Percentiles rank a stretch among this genome's conserved stretches.
Conservation (phyloP, 768 basidiomycete genomes). For the Trametes cinnabarina region DNA sequence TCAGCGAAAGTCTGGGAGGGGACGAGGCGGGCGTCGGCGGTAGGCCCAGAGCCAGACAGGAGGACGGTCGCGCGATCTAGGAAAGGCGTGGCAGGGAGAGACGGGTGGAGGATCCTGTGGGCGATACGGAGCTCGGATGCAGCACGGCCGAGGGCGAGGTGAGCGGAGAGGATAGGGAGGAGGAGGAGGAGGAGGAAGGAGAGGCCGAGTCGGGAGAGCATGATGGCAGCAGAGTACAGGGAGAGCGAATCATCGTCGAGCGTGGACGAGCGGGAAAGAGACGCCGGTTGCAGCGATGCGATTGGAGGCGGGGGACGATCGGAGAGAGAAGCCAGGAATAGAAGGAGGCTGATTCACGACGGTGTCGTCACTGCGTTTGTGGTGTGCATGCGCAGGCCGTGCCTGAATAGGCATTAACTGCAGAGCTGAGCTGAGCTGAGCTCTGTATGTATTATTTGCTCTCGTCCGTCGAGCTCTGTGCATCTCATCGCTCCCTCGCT, state of each 20-base stretch:
- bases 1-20: constrained; percentile 39
- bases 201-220: constrained; percentile 31
- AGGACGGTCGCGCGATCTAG: constrained; percentile 41
- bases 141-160: constrained; percentile 21
- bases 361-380: constrained; percentile 13
- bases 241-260: constrained; percentile 14
- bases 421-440: too few species aligned
- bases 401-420: too few species aligned
- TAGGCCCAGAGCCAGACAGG: constrained; percentile 29
- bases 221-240: neutral
- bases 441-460: too few species aligned
- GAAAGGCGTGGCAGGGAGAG: constrained; percentile 36
- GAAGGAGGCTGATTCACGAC: neutral
- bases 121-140: constrained; percentile 33
- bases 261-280: neutral
- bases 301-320: constrained; percentile 17
- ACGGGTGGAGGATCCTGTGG: constrained; percentile 56
- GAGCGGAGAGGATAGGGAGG: constrained; percentile 24
- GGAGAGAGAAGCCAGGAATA: constrained; percentile 3
- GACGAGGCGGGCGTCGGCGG: constrained; percentile 27
- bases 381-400: too few species aligned
- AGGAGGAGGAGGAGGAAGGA: constrained; percentile 15
- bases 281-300: constrained; percentile 5
- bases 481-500: neutral
- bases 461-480: too few species aligned